Conservation (phyloP, 805 yeast species). For the Zygosaccharomyces gambellarensis region DNA sequence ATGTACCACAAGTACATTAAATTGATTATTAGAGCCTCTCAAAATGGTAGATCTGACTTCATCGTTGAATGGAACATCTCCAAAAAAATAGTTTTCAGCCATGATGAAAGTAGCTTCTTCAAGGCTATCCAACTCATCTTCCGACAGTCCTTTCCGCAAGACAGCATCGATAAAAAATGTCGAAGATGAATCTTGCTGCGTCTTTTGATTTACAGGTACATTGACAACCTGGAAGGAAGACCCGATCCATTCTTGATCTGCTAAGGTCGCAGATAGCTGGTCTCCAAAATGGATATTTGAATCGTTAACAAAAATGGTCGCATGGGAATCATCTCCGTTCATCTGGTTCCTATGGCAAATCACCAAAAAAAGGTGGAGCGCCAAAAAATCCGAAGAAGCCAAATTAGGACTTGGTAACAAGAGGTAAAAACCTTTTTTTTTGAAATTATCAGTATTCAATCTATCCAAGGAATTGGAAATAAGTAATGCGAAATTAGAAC, state of each 20-base stretch:
- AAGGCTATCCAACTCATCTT: slow-evolving; percentile 13
- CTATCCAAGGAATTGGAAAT: slow-evolving; percentile 26
- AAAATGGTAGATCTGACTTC: slow-evolving; percentile 20
- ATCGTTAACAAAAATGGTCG: slow-evolving; percentile 21
- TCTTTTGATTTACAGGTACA: slow-evolving; percentile 10
- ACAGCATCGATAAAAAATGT: slow-evolving; percentile 21
- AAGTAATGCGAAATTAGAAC: slow-evolving; percentile 21
- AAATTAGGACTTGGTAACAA: slow-evolving; percentile 25
- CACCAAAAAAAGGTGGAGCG: slow-evolving; percentile 23
- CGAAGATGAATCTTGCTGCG: background rate
- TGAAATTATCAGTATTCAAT: slow-evolving; percentile 21
- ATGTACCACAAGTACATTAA: slow-evolving; percentile 24
- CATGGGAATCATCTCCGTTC: slow-evolving; percentile 12
- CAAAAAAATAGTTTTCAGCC: slow-evolving; percentile 20
- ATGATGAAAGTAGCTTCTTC: slow-evolving; percentile 30
- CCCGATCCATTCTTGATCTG: slow-evolving; percentile 19
- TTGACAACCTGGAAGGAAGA: slow-evolving; percentile 14
- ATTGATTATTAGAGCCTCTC: slow-evolving; percentile 24
- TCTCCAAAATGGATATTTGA: slow-evolving; percentile 18
- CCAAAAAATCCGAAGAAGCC: slow-evolving; percentile 28
- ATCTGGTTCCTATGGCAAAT: slow-evolving; percentile 19
- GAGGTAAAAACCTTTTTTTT: slow-evolving; percentile 19
- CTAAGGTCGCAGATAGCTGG: slow-evolving; percentile 13
- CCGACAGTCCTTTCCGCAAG: slow-evolving; percentile 13
- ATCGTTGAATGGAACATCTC: slow-evolving; percentile 20